These are phyloP conservation scores for Solanum arcanum DNA, from an alignment of 257 asterid genomes.

Conservation along the genomic window DNA sequence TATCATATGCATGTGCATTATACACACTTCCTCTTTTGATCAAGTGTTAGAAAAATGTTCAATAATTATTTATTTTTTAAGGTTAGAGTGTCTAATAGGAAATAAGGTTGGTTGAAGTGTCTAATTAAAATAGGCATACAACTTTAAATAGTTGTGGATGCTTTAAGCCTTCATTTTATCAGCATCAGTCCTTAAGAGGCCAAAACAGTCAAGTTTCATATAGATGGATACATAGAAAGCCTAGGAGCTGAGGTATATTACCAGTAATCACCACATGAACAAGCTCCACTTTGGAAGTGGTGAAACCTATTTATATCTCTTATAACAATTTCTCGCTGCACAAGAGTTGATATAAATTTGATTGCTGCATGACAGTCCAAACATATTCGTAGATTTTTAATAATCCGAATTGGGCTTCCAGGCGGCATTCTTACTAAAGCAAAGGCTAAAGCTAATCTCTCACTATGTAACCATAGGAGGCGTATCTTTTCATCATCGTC, in stretches of 20 bases:
- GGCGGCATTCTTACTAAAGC: constrained; percentile 57
- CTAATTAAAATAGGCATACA: too few species aligned
- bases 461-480: constrained; percentile 87
- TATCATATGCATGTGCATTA: too few species aligned
- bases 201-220: background rate
- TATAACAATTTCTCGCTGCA: constrained; percentile 42
- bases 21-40: too few species aligned
- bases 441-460: constrained; percentile 79
- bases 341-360: constrained; percentile 44
- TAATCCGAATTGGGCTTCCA: constrained; percentile 66
- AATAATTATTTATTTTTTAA: too few species aligned
- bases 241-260: constrained; percentile 13
- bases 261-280: constrained; percentile 94
- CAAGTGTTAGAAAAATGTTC: too few species aligned
- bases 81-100: too few species aligned
- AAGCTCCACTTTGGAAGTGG: constrained; percentile 58
- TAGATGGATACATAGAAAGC: background rate
- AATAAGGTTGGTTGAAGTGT: too few species aligned
- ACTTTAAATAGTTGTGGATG: too few species aligned
- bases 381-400: constrained; percentile 74
- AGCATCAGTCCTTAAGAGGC: background rate
- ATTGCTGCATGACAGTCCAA: constrained; percentile 72
- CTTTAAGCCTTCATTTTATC: too few species aligned
- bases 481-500: constrained; percentile 84
- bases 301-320: constrained; percentile 78